Conservation (phyloP, 2,329 filamentous ascomycete species). For the Cytospora paraplurivora region DNA sequence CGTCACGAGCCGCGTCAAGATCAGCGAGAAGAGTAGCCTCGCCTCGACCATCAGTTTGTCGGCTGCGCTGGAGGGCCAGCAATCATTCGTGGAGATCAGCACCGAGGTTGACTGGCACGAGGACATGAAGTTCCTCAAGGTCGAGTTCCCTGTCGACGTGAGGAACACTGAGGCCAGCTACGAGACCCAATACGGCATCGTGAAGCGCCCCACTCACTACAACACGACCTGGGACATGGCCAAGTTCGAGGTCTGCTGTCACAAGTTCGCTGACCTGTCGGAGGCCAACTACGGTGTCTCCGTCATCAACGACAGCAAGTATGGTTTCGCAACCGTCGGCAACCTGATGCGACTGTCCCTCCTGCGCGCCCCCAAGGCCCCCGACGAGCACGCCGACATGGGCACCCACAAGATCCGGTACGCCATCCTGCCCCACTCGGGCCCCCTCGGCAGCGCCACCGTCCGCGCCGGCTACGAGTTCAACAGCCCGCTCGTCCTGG, state of each 20-base stretch:
- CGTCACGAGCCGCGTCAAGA: constrained; percentile 80
- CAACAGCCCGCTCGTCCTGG: constrained; percentile 74
- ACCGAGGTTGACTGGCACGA: constrained; percentile 97
- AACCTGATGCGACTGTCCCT: constrained; percentile 88
- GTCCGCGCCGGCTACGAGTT: constrained; percentile 86
- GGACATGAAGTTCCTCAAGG: constrained; percentile 96
- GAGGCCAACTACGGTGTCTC: constrained; percentile 89
- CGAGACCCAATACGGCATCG: constrained; percentile 90
- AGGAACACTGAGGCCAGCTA: constrained; percentile 91
- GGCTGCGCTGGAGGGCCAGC: constrained; percentile 64
- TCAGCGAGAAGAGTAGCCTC: constrained; percentile 84
- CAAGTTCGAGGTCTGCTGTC: constrained; percentile 95
- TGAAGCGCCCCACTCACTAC: constrained; percentile 91
- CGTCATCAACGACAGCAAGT: constrained; percentile 93
- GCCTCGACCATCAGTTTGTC: constrained; percentile 82
- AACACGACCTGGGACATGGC: constrained; percentile 92
- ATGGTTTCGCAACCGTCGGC: constrained; percentile 88
- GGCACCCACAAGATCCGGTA: constrained; percentile 84
- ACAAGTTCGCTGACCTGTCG: constrained; percentile 90
- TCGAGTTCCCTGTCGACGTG: constrained; percentile 94
- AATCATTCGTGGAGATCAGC: constrained; percentile 74
- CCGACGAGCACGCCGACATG: constrained; percentile 94
- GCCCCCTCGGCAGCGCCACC: constrained; percentile 69
- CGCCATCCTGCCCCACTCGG: constrained; percentile 84
- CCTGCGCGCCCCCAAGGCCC: constrained; percentile 85